Percentiles rank a stretch among this genome's conserved stretches.
Conservation (phyloP, 1,139 yeast genomes). For the Yamadazyma epiphylla region DNA sequence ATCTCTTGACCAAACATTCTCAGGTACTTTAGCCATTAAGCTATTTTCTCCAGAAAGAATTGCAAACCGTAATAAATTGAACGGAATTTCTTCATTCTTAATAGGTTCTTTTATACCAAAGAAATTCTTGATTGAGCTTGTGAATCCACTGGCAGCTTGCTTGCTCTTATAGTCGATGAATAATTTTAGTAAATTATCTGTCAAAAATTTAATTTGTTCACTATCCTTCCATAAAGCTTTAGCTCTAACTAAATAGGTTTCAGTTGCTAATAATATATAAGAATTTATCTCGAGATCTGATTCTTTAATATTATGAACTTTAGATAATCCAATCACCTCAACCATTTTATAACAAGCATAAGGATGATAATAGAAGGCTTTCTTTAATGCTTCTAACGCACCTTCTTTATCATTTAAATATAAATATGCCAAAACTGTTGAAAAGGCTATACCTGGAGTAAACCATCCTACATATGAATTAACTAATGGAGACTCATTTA, state of each 20-base stretch:
- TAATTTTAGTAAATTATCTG: constrained; percentile 37
- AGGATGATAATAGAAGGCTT: constrained; percentile 58
- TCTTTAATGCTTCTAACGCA: constrained; percentile 45
- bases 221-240: constrained; percentile 47
- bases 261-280: constrained; percentile 34
- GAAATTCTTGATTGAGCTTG: constrained; percentile 11
- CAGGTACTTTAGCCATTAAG: constrained; percentile 67
- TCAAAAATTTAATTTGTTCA: constrained; percentile 43
- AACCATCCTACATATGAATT: constrained; percentile 63
- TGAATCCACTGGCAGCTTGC: constrained; percentile 7
- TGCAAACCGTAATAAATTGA: constrained; percentile 61
- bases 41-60: constrained; percentile 67
- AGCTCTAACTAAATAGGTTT: constrained; percentile 53
- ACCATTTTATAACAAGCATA: constrained; percentile 53
- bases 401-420: constrained; percentile 29
- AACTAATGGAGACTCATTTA: constrained; percentile 52
- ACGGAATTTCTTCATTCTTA: constrained; percentile 39
- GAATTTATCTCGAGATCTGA: constrained; percentile 19
- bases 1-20: constrained; percentile 54
- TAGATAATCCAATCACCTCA: constrained; percentile 32
- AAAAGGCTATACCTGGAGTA: constrained; percentile 71
- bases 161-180: constrained; percentile 17
- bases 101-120: constrained; percentile 12
- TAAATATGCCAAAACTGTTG: constrained; percentile 60
- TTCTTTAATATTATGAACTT: constrained; percentile 18